Conservation (phyloP, 2,329 filamentous ascomycete species). For the Xylaria sp. region DNA sequence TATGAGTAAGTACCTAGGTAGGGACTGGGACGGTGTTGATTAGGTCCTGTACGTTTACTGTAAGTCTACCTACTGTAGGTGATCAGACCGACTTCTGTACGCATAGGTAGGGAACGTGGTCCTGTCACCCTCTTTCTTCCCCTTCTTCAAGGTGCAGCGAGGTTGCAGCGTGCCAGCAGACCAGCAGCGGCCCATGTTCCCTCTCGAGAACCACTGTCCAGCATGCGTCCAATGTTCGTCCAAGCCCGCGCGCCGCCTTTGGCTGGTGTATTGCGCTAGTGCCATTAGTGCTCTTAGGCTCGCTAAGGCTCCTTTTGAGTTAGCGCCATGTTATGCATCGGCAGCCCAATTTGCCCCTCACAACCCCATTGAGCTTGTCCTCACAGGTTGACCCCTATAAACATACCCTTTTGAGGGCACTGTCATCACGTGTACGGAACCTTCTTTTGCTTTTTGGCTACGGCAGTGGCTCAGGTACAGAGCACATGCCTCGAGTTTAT, state of each 20-base stretch:
- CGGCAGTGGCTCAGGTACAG: not conserved
- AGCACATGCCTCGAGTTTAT: not conserved
- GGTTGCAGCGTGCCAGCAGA: conserved; percentile 23
- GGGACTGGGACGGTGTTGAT: too few relatives aligned
- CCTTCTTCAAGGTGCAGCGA: conserved; percentile 26
- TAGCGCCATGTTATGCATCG: conserved; percentile 29
- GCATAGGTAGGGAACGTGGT: too few relatives aligned
- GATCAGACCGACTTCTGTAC: conserved; percentile 21
- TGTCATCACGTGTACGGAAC: conserved; percentile 13
- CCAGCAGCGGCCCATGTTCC: conserved; percentile 27
- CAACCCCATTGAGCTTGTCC: not conserved
- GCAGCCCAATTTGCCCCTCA: conserved; percentile 27
- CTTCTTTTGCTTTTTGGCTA: not conserved
- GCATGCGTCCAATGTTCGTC: conserved; percentile 24
- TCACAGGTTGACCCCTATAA: not conserved
- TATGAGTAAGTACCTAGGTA: too few relatives aligned
- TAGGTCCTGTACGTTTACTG: too few relatives aligned
- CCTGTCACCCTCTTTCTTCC: conserved; percentile 22
- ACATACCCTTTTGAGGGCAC: not conserved
- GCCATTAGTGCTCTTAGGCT: conserved; percentile 29
- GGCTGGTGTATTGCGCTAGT: conserved; percentile 20
- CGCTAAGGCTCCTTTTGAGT: conserved; percentile 28
- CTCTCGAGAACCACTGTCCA: conserved; percentile 19
- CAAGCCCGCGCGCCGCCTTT: conserved; percentile 18
- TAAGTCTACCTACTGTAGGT: too few relatives aligned